Conservation (phyloP, 1,284 basidiomycete species). For the Tranzscheliella williamsii region DNA sequence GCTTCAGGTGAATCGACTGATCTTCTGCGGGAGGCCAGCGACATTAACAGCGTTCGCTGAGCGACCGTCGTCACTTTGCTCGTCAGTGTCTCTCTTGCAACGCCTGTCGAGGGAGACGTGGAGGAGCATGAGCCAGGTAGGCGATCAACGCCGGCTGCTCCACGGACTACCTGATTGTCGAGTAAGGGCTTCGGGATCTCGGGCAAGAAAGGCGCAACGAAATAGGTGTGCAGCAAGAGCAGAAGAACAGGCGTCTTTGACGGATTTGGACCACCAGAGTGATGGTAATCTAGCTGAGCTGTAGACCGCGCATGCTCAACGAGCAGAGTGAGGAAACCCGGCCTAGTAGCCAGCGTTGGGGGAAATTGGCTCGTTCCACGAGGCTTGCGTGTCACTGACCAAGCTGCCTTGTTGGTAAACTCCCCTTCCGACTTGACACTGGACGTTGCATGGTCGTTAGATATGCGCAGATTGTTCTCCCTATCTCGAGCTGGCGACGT, state of each 20-base stretch:
- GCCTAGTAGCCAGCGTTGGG: conserved; percentile 34
- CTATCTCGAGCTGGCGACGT: too few relatives aligned
- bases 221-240: conserved; percentile 49
- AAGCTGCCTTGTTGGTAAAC: too few relatives aligned
- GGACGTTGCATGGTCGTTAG: too few relatives aligned
- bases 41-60: conserved; percentile 25
- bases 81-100: background rate
- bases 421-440: too few relatives aligned
- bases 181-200: conserved; percentile 22
- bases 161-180: conserved; percentile 16
- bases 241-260: conserved; percentile 28
- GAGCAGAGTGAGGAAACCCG: conserved; percentile 43
- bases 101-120: background rate
- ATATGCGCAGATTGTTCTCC: too few relatives aligned
- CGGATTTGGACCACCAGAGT: conserved; percentile 8
- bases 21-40: conserved; percentile 16
- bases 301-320: conserved; percentile 40
- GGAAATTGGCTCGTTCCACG: too few relatives aligned
- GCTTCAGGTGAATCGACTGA: conserved; percentile 20
- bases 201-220: conserved; percentile 48
- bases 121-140: conserved; percentile 1
- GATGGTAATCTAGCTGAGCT: conserved; percentile 12
- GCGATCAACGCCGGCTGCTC: background rate
- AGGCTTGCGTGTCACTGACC: too few relatives aligned
- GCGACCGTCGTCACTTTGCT: conserved; percentile 19